These are phyloP conservation scores for Chrysanthemum makinoi DNA, from an alignment of 129 eudicot genomes.

Conservation along the genomic window DNA sequence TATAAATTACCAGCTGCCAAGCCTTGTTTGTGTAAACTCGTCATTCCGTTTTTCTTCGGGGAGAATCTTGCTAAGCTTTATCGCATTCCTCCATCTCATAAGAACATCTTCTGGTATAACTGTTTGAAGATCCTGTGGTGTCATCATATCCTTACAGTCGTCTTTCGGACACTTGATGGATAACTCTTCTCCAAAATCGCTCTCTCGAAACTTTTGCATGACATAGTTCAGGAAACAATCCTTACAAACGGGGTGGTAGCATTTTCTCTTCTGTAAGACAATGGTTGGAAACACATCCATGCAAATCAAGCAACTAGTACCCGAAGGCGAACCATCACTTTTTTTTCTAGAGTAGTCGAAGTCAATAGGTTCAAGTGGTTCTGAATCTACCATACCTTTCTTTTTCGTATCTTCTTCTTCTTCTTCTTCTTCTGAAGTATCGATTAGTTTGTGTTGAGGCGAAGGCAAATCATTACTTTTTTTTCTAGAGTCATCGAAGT, in stretches of 20 bases:
- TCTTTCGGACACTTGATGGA: not conserved
- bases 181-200: not conserved
- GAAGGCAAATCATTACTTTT: not conserved
- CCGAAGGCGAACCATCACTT: too few relatives aligned
- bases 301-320: not conserved
- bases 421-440: too few relatives aligned
- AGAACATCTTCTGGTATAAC: not conserved
- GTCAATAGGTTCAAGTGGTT: too few relatives aligned
- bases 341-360: too few relatives aligned
- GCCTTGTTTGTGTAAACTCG: too few relatives aligned
- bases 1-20: too few relatives aligned
- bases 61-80: too few relatives aligned
- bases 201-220: not conserved
- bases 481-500: too few relatives aligned
- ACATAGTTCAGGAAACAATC: not conserved
- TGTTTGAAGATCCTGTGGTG: not conserved
- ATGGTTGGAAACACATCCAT: not conserved
- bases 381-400: too few relatives aligned
- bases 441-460: too few relatives aligned
- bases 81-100: not conserved
- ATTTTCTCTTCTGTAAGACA: not conserved
- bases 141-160: not conserved
- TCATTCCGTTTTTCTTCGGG: too few relatives aligned
- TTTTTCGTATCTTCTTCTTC: too few relatives aligned
- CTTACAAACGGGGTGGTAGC: not conserved